phyloP scores from a whole-genome alignment of 2,329 filamentous ascomycete species.

The Penicillium sp. region DNA sequence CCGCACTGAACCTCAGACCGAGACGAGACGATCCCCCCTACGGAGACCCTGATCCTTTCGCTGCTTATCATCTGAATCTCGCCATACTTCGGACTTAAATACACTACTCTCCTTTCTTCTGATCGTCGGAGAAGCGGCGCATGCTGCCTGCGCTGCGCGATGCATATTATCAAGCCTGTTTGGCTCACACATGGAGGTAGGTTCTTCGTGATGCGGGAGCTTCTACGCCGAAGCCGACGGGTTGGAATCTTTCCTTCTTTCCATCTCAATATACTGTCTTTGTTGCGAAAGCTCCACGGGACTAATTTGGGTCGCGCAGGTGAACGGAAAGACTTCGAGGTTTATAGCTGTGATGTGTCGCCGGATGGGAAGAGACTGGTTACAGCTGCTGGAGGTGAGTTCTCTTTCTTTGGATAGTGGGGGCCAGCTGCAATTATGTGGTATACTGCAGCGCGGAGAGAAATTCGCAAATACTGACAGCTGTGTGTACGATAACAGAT shows the following conservation, averaged over 20 bases:
- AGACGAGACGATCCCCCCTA: too few relatives aligned
- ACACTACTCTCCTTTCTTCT: neutral
- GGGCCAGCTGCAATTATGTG: neutral
- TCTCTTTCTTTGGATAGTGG: neutral
- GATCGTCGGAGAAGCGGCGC: conserved; percentile 1
- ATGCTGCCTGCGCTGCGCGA: conserved; percentile 40
- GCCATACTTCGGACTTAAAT: neutral
- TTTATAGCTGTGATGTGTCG: conserved; percentile 97
- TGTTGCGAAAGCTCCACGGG: neutral
- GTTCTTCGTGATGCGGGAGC: conserved; percentile 10
- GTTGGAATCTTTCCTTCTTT: neutral
- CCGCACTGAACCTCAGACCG: too few relatives aligned
- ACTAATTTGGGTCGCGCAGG: conserved; percentile 54
- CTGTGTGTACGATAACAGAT: conserved; percentile 57
- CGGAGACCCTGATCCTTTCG: neutral
- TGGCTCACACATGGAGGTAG: conserved; percentile 93
- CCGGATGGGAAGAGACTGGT: conserved; percentile 90
- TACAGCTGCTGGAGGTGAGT: conserved; percentile 85
- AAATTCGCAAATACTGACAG: neutral
- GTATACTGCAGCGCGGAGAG: too few relatives aligned
- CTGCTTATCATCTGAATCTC: neutral
- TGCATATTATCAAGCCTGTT: conserved; percentile 91
- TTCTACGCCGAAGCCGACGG: neutral
- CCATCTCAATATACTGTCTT: neutral
- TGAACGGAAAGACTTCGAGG: conserved; percentile 97